Evolutionary conservation across 306 rosid species (phyloP).

Genomic region (Trifolium subterraneum): DNA sequence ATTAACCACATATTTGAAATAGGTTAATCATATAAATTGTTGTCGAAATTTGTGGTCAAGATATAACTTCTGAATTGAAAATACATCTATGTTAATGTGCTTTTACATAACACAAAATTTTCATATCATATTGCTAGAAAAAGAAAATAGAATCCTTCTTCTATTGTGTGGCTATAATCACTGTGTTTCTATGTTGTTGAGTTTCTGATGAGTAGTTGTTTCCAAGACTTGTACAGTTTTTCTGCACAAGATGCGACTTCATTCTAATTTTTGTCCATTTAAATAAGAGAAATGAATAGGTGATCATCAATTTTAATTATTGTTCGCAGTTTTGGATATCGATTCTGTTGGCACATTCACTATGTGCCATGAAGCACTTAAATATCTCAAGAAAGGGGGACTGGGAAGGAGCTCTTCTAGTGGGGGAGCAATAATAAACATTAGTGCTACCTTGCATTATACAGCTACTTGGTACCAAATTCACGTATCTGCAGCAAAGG

Average conservation of each 20-base stretch:
- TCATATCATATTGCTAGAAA: neutral
- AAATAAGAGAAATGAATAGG: conserved; percentile 14
- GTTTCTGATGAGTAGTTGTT: conserved; percentile 21
- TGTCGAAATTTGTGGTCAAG: too few species aligned
- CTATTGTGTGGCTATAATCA: neutral
- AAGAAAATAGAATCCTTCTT: neutral
- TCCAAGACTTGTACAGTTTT: neutral
- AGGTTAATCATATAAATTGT: too few species aligned
- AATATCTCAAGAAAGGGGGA: conserved; percentile 93
- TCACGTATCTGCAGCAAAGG: conserved; percentile 98
- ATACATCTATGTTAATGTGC: neutral
- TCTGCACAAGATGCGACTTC: neutral
- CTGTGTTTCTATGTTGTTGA: neutral
- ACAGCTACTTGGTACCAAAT: conserved; percentile 92
- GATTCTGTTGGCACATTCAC: conserved; percentile 98
- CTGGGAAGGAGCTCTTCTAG: conserved; percentile 64
- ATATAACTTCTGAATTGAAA: neutral
- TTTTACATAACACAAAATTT: neutral
- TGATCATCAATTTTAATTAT: conserved; percentile 40
- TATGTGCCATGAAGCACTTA: conserved; percentile 87
- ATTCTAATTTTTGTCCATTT: neutral
- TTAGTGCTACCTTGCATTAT: conserved; percentile 90
- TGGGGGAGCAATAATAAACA: conserved; percentile 79
- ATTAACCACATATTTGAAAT: too few species aligned
- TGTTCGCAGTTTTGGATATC: conserved; percentile 82